These are phyloP conservation scores for Vigna radiata DNA, from an alignment of 306 rosid genomes.

Conservation along the genomic window DNA sequence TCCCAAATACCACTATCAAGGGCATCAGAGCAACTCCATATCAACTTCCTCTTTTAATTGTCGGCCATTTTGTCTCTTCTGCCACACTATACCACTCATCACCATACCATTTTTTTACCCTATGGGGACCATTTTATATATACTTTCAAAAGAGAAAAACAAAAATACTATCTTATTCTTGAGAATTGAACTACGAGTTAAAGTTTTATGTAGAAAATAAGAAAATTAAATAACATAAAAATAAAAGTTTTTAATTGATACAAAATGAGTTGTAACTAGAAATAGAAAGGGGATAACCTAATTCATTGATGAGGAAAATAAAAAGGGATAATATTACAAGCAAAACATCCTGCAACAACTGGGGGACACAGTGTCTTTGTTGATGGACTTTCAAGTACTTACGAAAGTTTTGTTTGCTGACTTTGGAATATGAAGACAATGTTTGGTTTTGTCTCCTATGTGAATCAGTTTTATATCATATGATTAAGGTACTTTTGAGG, in stretches of 20 bases:
- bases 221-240: no score
- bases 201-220: no score
- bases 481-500: slow-evolving; percentile 47
- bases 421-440: slow-evolving; percentile 46
- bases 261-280: background rate
- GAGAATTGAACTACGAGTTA: no score
- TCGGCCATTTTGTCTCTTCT: slow-evolving; percentile 68
- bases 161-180: background rate
- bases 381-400: slow-evolving; percentile 48
- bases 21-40: slow-evolving; percentile 58
- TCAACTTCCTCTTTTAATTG: slow-evolving; percentile 57
- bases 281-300: background rate
- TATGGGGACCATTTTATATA: slow-evolving; percentile 3
- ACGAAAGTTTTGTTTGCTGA: slow-evolving; percentile 42
- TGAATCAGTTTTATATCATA: slow-evolving; percentile 17
- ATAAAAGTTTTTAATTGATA: no score
- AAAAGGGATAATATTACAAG: background rate
- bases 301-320: no score
- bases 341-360: background rate
- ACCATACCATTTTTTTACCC: background rate
- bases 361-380: slow-evolving; percentile 42
- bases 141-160: slow-evolving; percentile 1
- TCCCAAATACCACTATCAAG: slow-evolving; percentile 49
- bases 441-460: slow-evolving; percentile 45
- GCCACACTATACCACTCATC: slow-evolving; percentile 44